Evolutionary conservation across 345 rosid species (phyloP).

Genomic region (Erysimum cheiranthoides): DNA sequence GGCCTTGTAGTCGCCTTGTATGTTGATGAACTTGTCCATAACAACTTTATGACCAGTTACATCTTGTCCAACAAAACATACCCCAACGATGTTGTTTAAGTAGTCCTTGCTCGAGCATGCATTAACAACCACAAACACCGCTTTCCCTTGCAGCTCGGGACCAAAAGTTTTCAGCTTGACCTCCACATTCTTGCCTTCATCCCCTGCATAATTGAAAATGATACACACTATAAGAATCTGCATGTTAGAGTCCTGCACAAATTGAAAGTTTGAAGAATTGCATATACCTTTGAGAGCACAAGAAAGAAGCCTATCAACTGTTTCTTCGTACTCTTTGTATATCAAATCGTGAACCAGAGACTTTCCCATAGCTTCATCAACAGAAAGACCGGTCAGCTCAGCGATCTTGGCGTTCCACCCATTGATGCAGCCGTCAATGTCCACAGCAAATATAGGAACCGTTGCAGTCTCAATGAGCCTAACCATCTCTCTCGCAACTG

Average conservation of each 20-base stretch:
- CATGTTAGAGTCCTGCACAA: neutral
- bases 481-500: slow-evolving; percentile 98
- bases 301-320: slow-evolving; percentile 69
- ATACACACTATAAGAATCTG: neutral
- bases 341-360: slow-evolving; percentile 82
- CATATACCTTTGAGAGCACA: slow-evolving; percentile 76
- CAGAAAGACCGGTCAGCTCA: slow-evolving; percentile 80
- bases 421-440: slow-evolving; percentile 73
- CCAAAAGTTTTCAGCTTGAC: slow-evolving; percentile 81
- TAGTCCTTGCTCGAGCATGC: slow-evolving; percentile 95
- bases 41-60: slow-evolving; percentile 89
- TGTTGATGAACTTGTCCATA: slow-evolving; percentile 89
- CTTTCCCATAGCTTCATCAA: slow-evolving; percentile 93
- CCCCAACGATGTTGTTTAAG: slow-evolving; percentile 78
- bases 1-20: slow-evolving; percentile 91
- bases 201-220: slow-evolving; percentile 59
- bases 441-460: slow-evolving; percentile 93
- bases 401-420: slow-evolving; percentile 96
- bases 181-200: slow-evolving; percentile 89
- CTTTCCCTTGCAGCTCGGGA: slow-evolving; percentile 57
- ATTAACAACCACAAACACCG: slow-evolving; percentile 84
- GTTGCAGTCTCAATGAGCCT: slow-evolving; percentile 97
- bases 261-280: slow-evolving; percentile 29
- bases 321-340: slow-evolving; percentile 73
- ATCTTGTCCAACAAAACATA: slow-evolving; percentile 94